Conservation (phyloP, 1,284 basidiomycete genomes). For the Flammula alnicola region DNA sequence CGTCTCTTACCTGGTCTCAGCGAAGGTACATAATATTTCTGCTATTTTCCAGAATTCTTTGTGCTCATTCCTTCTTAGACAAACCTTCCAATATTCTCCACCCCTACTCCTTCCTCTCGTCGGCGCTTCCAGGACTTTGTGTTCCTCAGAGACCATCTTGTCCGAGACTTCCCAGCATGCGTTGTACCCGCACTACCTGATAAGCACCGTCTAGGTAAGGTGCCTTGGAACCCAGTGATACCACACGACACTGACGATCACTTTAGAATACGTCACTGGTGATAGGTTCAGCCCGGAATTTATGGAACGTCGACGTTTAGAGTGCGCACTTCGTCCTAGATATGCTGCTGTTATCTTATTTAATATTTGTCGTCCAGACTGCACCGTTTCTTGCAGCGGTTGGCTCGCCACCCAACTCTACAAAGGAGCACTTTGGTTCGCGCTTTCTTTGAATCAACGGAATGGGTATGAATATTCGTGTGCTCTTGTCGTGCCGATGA, state of each 20-base stretch:
- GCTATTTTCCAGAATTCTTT: not conserved
- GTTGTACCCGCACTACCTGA: slow-evolving; percentile 96
- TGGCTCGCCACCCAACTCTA: slow-evolving; percentile 93
- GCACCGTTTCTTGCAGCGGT: slow-evolving; percentile 89
- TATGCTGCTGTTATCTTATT: slow-evolving; percentile 9
- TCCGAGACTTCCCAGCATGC: slow-evolving; percentile 93
- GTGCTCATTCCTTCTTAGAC: slow-evolving; percentile 55
- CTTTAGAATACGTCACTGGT: slow-evolving; percentile 92
- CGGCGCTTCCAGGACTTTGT: slow-evolving; percentile 97
- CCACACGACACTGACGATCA: slow-evolving; percentile 9
- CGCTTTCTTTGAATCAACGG: slow-evolving; percentile 93
- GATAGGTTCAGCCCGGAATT: slow-evolving; percentile 98
- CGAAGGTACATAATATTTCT: slow-evolving; percentile 67
- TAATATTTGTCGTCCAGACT: slow-evolving; percentile 56
- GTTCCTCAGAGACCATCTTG: slow-evolving; percentile 89
- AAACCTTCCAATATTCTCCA: slow-evolving; percentile 80
- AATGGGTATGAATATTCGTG: slow-evolving; percentile 79
- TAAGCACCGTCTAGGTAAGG: slow-evolving; percentile 91
- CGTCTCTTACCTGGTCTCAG: slow-evolving; percentile 92
- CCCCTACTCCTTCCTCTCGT: slow-evolving; percentile 73
- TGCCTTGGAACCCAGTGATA: not conserved
- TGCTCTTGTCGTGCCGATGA: not conserved
- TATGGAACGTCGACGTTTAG: slow-evolving; percentile 87
- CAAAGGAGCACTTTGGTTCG: slow-evolving; percentile 88
- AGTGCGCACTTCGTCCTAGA: slow-evolving; percentile 63